Evolutionary conservation across 257 asterid genomes (phyloP), one percentile per base, ranked within the genome.

Genomic region (Lycium ferocissimum): DNA sequence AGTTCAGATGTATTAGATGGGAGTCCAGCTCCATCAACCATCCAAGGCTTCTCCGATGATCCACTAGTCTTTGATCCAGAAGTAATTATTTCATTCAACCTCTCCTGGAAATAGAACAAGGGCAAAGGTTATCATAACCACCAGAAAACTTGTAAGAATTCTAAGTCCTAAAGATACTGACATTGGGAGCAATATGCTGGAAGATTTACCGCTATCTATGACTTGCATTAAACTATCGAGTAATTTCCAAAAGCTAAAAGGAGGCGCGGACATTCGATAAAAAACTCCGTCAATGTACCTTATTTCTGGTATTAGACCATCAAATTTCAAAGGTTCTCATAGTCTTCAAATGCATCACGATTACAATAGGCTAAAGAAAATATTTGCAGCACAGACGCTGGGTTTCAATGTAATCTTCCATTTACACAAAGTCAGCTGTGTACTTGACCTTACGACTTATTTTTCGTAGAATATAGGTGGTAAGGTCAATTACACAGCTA

Each of bases 21-120:
- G 63, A 88, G 84, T 80, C 90, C 90, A 85, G 89, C 90, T 58
- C 89, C 90, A 86, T 86, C 90, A 56, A 72, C 85, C 90, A 88
- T 88, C 90, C 90, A 88, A 37, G 90, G 87, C 76, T 70, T 80
- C 59, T 83, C 89, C 80, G 86, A 53, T 26, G 87, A 75, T 80
- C 82, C 87, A 22, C 18, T 80, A 47, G 85, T 18, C 84, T 22
- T 88, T 75, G 70, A 11, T 71, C 87, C 87, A 83, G 83, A 83
- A 67, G 79, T 83, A 58, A 88, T 86, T 58, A 83, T 86, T 33
- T 88, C 87, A 80, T 83, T 79, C 83, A 88, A 75, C 51, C 58
- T 79, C 11, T 89, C 87, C 90, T 88, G 84, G 51, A 18, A 80
- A 85, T 22, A 56, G 17, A 57, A 82, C 35, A 66, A 82, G 43